Percentiles rank a stretch among this genome's conserved stretches.
Evolutionary conservation across 495 filamentous ascomycete species (phyloP).

Genomic region (Xylaria nigripes): DNA sequence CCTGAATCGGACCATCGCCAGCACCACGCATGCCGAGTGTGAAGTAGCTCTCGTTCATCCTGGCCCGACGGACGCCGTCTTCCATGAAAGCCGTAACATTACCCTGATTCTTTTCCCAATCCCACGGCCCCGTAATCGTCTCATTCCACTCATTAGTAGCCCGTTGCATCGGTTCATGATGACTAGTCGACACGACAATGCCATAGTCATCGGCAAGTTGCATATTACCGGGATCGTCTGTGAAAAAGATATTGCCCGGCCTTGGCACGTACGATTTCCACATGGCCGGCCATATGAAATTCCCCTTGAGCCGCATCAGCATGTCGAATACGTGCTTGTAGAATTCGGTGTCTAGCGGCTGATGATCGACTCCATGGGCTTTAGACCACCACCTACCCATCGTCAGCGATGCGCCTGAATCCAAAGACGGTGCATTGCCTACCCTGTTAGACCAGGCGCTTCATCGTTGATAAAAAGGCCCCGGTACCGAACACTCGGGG

Average conservation of each 20-base stretch:
- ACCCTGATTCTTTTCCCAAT: constrained; percentile 50
- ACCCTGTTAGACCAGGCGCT: constrained; percentile 53
- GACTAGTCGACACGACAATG: constrained; percentile 55
- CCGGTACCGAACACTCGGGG: constrained; percentile 55
- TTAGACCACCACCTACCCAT: constrained; percentile 5
- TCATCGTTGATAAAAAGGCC: constrained; percentile 69
- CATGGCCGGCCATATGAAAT: constrained; percentile 61
- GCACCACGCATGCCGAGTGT: constrained; percentile 60
- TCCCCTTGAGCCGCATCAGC: constrained; percentile 51
- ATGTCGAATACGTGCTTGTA: constrained; percentile 58
- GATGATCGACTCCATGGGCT: constrained; percentile 1
- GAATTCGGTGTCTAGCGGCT: constrained; percentile 37
- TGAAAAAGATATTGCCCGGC: constrained; percentile 43
- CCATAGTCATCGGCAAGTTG: constrained; percentile 54
- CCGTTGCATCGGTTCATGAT: constrained; percentile 58
- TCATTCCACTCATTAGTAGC: constrained; percentile 53
- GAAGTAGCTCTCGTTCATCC: constrained; percentile 47
- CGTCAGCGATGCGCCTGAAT: constrained; percentile 39
- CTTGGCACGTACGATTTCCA: constrained; percentile 38
- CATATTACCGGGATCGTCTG: constrained; percentile 52
- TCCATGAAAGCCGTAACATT: constrained; percentile 45
- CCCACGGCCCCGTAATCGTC: constrained; percentile 45
- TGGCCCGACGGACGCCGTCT: constrained; percentile 47
- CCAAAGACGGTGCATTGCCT: constrained; percentile 22
- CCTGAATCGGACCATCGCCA: constrained; percentile 48